Conservation (phyloP, 257 asterid species). For the Penstemon davidsonii region DNA sequence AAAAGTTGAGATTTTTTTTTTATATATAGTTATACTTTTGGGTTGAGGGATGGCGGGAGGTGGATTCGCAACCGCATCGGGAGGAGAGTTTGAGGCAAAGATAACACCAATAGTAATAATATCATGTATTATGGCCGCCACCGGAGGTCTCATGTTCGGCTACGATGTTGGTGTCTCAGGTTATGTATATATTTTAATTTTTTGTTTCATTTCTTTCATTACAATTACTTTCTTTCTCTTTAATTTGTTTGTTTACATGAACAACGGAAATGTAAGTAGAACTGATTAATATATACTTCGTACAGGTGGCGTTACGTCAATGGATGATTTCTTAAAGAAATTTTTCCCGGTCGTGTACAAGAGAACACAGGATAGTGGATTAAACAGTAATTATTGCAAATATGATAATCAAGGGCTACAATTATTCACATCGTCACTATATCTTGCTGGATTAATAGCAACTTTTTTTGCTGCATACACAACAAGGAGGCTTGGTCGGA, state of each 20-base stretch:
- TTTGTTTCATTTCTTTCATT: not conserved
- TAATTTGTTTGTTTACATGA: too few relatives aligned
- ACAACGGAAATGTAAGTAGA: too few relatives aligned
- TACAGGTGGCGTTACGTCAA: slow-evolving; percentile 80
- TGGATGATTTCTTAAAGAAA: slow-evolving; percentile 57
- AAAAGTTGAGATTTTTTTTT: not conserved
- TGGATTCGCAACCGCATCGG: slow-evolving; percentile 50
- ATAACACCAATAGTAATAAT: slow-evolving; percentile 76
- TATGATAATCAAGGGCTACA: slow-evolving; percentile 81
- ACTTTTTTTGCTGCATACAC: slow-evolving; percentile 89
- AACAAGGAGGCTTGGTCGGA: slow-evolving; percentile 64
- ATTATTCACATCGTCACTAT: slow-evolving; percentile 75
- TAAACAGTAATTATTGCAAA: slow-evolving; percentile 76
- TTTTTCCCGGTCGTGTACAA: slow-evolving; percentile 66
- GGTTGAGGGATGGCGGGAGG: slow-evolving; percentile 62
- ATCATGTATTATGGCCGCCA: slow-evolving; percentile 83
- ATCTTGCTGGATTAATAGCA: slow-evolving; percentile 72
- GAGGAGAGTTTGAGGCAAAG: slow-evolving; percentile 68
- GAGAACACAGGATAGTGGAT: slow-evolving; percentile 22
- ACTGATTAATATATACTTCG: too few relatives aligned
- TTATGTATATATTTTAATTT: not conserved
- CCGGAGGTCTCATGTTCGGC: slow-evolving; percentile 91
- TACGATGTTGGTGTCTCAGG: slow-evolving; percentile 84
- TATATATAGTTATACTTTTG: not conserved
- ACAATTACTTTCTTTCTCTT: too few relatives aligned